These are phyloP conservation scores for Elsinoe perseae DNA, from an alignment of 2,329 filamentous ascomycete species.

Conservation along the genomic window DNA sequence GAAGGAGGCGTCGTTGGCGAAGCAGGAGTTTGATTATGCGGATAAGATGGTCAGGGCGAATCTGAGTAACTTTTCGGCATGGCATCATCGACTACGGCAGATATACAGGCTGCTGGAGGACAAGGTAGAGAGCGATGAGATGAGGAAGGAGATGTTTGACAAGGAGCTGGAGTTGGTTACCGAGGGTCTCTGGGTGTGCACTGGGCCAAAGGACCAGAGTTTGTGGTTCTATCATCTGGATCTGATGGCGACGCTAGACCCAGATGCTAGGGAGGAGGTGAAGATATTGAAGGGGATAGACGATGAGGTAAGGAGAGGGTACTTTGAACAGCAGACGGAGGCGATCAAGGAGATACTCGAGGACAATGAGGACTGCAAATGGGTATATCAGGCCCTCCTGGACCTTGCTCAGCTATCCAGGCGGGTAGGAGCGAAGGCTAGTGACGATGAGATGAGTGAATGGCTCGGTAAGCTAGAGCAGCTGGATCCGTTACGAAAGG, in stretches of 20 bases:
- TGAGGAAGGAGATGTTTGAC: conserved; percentile 63
- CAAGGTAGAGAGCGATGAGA: conserved; percentile 54
- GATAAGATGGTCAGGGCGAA: conserved; percentile 78
- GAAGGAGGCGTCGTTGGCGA: conserved; percentile 52
- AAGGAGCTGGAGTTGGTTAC: conserved; percentile 69
- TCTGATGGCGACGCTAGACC: conserved; percentile 59
- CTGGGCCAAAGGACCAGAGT: conserved; percentile 88
- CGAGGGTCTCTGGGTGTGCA: conserved; percentile 61
- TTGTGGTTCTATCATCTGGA: conserved; percentile 97
- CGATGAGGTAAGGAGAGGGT: conserved; percentile 53
- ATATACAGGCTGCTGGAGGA: conserved; percentile 70
- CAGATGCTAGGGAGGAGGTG: conserved; percentile 43
- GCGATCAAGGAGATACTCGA: conserved; percentile 62
- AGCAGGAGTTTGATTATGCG: conserved; percentile 82
- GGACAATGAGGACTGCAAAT: conserved; percentile 67
- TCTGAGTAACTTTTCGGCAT: conserved; percentile 92
- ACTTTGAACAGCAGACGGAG: conserved; percentile 64
- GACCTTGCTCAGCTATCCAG: conserved; percentile 61
- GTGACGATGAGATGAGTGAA: conserved; percentile 37
- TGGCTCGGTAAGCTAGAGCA: conserved; percentile 58
- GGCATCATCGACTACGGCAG: conserved; percentile 83
- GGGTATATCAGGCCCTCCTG: conserved; percentile 81
- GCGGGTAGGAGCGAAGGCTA: conserved; percentile 34
- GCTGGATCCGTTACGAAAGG: conserved; percentile 65
- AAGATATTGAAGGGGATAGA: conserved; percentile 60